Percentiles rank a stretch among this genome's conserved stretches.
phyloP scores from a whole-genome alignment of 768 basidiomycete genomes.

The Suillus alpinus region DNA sequence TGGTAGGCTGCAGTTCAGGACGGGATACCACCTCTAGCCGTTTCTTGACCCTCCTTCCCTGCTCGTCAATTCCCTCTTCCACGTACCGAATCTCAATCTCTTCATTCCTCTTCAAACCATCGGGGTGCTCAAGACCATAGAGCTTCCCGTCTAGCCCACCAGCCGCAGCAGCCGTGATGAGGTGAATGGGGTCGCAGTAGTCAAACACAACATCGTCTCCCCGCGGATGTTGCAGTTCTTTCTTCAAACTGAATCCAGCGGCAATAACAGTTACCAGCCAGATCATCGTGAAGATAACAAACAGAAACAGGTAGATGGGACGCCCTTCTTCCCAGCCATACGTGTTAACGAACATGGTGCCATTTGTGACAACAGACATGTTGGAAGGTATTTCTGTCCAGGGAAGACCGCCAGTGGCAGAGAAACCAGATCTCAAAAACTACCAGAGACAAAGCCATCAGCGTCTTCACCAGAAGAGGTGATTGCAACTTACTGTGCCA shows the following conservation, averaged over 20 bases:
- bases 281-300: neutral
- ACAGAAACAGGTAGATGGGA: neutral
- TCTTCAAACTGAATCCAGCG: neutral
- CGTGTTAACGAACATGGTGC: neutral
- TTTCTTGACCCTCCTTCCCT: neutral
- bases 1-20: neutral
- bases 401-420: neutral
- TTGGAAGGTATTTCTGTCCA: slow-evolving; percentile 2
- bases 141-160: neutral
- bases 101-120: slow-evolving; percentile 2
- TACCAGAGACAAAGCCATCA: neutral
- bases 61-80: neutral
- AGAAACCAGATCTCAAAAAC: slow-evolving; percentile 1
- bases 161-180: neutral
- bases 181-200: neutral
- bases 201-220: neutral
- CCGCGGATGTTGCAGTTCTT: neutral
- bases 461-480: neutral
- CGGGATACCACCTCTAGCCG: neutral
- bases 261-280: neutral
- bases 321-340: neutral
- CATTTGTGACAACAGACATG: neutral
- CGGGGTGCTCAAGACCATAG: neutral
- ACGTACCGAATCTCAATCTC: neutral
- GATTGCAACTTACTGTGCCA: neutral